Conservation (phyloP, 1,284 basidiomycete genomes). For the Naganishia cerealis region DNA sequence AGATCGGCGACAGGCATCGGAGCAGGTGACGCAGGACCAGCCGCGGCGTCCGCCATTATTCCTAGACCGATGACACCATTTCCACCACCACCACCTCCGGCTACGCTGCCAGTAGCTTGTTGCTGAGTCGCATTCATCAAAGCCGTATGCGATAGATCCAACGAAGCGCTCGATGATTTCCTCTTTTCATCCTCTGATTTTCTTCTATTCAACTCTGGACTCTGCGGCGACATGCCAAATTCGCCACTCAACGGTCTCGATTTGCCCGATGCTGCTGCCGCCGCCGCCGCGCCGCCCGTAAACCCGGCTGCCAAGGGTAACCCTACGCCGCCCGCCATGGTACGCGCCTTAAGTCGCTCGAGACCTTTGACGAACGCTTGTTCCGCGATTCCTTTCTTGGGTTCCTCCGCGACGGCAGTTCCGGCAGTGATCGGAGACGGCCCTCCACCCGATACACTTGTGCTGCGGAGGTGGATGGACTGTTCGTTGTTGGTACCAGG, state of each 20-base stretch:
- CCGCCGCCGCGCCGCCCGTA: not conserved
- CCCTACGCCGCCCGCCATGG: slow-evolving; percentile 31
- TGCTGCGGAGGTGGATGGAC: slow-evolving; percentile 34
- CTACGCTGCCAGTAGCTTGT: not conserved
- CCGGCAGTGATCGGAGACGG: not conserved
- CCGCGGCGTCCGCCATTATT: slow-evolving; percentile 3
- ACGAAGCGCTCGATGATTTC: slow-evolving; percentile 16
- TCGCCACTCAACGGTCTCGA: slow-evolving; percentile 25
- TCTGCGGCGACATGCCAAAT: slow-evolving; percentile 28
- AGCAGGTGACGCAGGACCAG: slow-evolving; percentile 3
- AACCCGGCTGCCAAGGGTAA: slow-evolving; percentile 1
- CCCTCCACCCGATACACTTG: slow-evolving; percentile 31
- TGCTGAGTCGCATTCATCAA: not conserved
- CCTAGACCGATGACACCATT: slow-evolving; percentile 7
- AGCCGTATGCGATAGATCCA: slow-evolving; percentile 9
- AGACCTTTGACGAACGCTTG: slow-evolving; percentile 55
- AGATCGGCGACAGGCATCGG: slow-evolving; percentile 34
- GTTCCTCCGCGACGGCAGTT: slow-evolving; percentile 26
- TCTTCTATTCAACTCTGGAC: slow-evolving; percentile 30
- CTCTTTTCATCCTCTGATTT: slow-evolving; percentile 37
- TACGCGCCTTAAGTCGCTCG: slow-evolving; percentile 50
- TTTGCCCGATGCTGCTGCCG: not conserved
- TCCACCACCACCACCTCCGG: not conserved
- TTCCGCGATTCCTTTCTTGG: slow-evolving; percentile 47
- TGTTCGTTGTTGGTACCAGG: not conserved